Conservation (phyloP, 768 basidiomycete genomes). For the Mrakia hoshinonis region DNA sequence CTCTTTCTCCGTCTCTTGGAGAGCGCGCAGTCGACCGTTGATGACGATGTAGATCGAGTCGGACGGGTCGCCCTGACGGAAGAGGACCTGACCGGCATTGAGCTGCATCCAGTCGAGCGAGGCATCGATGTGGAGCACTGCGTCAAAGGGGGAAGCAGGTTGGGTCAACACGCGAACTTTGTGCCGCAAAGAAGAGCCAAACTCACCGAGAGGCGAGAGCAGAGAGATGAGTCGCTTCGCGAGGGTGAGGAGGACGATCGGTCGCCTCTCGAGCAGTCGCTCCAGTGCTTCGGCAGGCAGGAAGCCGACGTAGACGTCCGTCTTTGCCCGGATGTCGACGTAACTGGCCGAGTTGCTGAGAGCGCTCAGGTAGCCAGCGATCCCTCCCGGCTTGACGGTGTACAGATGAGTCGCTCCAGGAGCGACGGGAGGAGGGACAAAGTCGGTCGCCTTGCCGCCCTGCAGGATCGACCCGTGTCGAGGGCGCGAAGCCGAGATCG, state of each 20-base stretch:
- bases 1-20: conserved; percentile 60
- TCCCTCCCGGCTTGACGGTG: conserved; percentile 92
- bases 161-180: neutral
- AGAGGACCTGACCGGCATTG: conserved; percentile 68
- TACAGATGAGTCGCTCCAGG: conserved; percentile 53
- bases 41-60: conserved; percentile 96
- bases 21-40: conserved; percentile 87
- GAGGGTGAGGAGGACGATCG: conserved; percentile 88
- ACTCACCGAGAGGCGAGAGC: conserved; percentile 75
- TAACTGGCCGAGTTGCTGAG: conserved; percentile 87
- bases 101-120: conserved; percentile 98
- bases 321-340: conserved; percentile 91
- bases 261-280: conserved; percentile 79
- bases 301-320: conserved; percentile 96
- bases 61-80: conserved; percentile 79
- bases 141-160: conserved; percentile 2
- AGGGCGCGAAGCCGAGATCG: conserved; percentile 13
- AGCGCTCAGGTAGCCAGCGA: conserved; percentile 91
- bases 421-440: neutral
- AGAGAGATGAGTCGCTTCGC: conserved; percentile 94
- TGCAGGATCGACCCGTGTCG: neutral
- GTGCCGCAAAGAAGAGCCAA: no score
- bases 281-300: conserved; percentile 81
- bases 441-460: neutral
- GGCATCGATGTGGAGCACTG: conserved; percentile 92